phyloP scores from a whole-genome alignment of 1,139 yeast species.

The Pichia kudriavzevii region DNA sequence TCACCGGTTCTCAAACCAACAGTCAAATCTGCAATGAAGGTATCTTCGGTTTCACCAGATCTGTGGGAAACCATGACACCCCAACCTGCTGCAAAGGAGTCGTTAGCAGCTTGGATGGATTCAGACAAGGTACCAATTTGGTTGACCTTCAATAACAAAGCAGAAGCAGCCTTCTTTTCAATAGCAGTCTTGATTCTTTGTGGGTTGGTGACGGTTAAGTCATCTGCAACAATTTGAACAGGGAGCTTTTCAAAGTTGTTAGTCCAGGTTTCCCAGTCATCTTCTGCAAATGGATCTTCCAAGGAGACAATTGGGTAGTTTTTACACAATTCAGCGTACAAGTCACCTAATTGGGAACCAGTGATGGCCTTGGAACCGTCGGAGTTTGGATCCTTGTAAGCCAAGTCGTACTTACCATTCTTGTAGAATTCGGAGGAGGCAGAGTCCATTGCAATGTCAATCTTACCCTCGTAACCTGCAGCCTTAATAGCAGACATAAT shows the following conservation, averaged over 20 bases:
- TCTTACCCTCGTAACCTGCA: constrained; percentile 91
- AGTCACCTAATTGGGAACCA: constrained; percentile 76
- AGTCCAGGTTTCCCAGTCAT: constrained; percentile 97
- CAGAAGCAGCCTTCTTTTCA: constrained; percentile 89
- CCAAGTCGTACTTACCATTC: constrained; percentile 93
- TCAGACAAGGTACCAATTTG: constrained; percentile 89
- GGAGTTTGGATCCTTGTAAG: constrained; percentile 91
- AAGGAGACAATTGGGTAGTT: constrained; percentile 95
- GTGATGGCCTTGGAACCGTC: constrained; percentile 84
- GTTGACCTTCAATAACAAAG: constrained; percentile 91
- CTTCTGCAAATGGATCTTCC: constrained; percentile 98
- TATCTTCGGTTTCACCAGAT: constrained; percentile 99
- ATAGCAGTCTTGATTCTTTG: constrained; percentile 86
- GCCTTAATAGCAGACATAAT: constrained; percentile 76
- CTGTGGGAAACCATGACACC: constrained; percentile 98
- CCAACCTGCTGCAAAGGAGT: constrained; percentile 88
- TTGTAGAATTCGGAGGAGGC: constrained; percentile 96
- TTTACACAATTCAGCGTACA: constrained; percentile 68
- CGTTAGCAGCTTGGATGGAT: constrained; percentile 88
- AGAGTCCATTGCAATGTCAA: constrained; percentile 86
- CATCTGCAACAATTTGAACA: constrained; percentile 92
- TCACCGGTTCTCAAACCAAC: constrained; percentile 97
- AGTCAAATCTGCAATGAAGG: constrained; percentile 91
- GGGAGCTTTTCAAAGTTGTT: constrained; percentile 68
- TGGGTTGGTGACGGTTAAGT: constrained; percentile 97